Evolutionary conservation across 2,329 filamentous ascomycete genomes (phyloP).

Genomic region (Emydomyces testavorans): DNA sequence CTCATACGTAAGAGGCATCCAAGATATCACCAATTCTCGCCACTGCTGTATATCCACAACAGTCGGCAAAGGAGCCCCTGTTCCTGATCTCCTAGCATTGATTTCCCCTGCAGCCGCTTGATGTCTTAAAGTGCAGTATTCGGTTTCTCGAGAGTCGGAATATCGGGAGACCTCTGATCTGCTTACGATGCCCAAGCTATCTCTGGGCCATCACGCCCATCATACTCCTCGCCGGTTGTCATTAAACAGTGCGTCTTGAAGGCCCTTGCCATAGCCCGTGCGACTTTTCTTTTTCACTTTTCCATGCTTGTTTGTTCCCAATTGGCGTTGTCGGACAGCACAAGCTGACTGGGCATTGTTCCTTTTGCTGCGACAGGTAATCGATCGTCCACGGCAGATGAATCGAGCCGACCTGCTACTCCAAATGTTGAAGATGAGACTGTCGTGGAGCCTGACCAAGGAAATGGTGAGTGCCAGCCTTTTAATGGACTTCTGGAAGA

Average conservation of each 20-base stretch:
- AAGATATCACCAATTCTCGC: slow-evolving; percentile 6
- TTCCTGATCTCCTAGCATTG: not conserved
- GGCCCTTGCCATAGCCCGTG: slow-evolving; percentile 4
- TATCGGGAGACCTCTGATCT: slow-evolving; percentile 14
- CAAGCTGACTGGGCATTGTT: slow-evolving; percentile 13
- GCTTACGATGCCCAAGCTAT: slow-evolving; percentile 23
- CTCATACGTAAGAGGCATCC: slow-evolving; percentile 10
- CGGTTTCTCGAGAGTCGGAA: not conserved
- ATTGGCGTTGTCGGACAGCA: not conserved
- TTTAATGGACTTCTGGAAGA: not conserved
- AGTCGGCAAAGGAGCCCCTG: no score
- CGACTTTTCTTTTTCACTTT: slow-evolving; percentile 2
- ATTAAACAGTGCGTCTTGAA: slow-evolving; percentile 27
- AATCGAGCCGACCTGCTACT: slow-evolving; percentile 28
- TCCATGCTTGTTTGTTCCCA: not conserved
- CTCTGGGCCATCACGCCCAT: slow-evolving; percentile 18
- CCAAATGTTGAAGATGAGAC: slow-evolving; percentile 58
- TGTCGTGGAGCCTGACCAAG: slow-evolving; percentile 81
- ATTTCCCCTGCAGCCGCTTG: not conserved
- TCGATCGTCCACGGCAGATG: slow-evolving; percentile 47
- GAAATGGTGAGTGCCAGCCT: slow-evolving; percentile 57
- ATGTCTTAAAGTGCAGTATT: not conserved
- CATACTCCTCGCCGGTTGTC: slow-evolving; percentile 28
- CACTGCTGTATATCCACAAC: slow-evolving; percentile 3
- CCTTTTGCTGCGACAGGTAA: slow-evolving; percentile 28